Percentiles rank a stretch among this genome's conserved stretches.
These are phyloP conservation scores for Leccinum variicolor DNA, from an alignment of 768 basidiomycete genomes.

Conservation along the genomic window DNA sequence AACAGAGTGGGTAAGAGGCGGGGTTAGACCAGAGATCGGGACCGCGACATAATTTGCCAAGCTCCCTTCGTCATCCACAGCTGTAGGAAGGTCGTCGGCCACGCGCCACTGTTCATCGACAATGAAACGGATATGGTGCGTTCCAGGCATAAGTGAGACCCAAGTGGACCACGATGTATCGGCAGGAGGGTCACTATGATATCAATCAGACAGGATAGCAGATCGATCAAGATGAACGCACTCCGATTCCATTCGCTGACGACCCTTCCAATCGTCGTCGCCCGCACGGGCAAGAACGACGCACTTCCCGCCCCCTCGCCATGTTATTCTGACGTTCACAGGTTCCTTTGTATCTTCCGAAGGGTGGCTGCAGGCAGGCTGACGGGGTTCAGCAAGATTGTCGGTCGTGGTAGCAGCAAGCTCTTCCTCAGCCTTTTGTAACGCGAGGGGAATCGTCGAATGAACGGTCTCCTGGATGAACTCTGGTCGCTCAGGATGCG, in stretches of 20 bases:
- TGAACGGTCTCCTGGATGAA: constrained; percentile 59
- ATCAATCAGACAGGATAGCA: constrained; percentile 15
- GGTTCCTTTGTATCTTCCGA: constrained; percentile 30
- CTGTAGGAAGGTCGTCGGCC: constrained; percentile 75
- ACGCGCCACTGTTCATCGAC: constrained; percentile 88
- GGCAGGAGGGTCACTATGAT: constrained; percentile 28
- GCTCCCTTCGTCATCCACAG: constrained; percentile 91
- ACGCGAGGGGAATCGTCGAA: constrained; percentile 59
- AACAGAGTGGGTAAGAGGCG: constrained; percentile 31
- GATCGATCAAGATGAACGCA: constrained; percentile 32
- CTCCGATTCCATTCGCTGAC: constrained; percentile 63
- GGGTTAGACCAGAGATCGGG: constrained; percentile 32
- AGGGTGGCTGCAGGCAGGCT: constrained; percentile 15
- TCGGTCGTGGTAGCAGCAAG: constrained; percentile 14
- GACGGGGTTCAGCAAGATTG: constrained; percentile 18
- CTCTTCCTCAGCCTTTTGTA: constrained; percentile 37
- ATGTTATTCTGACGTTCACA: constrained; percentile 51
- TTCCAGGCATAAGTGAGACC: constrained; percentile 74
- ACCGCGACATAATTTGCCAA: constrained; percentile 89
- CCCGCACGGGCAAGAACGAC: constrained; percentile 72
- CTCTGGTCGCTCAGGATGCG: constrained; percentile 28
- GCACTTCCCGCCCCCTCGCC: constrained; percentile 61
- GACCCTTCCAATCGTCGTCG: constrained; percentile 73
- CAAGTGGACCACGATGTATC: constrained; percentile 36
- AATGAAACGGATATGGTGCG: constrained; percentile 92